These are phyloP conservation scores for Candida ulmi DNA, from an alignment of 805 yeast species.

Conservation along the genomic window DNA sequence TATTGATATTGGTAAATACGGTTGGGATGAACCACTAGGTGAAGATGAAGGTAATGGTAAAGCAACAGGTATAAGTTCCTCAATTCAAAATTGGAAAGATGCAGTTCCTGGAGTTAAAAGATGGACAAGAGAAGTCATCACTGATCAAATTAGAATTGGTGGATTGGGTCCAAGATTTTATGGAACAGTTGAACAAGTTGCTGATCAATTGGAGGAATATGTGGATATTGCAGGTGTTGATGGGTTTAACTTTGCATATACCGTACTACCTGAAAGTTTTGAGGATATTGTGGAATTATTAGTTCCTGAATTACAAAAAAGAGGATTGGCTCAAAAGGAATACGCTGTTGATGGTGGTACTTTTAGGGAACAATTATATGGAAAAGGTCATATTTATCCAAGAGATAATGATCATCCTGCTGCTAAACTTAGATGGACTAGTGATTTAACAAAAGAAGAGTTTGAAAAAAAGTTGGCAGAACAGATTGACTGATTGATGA, in stretches of 20 bases:
- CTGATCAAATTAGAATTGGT: constrained; percentile 22
- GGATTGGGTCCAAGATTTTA: constrained; percentile 12
- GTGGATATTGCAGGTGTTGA: constrained; percentile 34
- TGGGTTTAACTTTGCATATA: constrained; percentile 37
- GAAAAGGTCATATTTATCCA: too few relatives aligned
- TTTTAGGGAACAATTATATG: neutral
- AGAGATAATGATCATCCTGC: neutral
- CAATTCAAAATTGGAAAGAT: constrained; percentile 17
- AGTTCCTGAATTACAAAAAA: constrained; percentile 29
- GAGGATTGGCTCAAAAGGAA: constrained; percentile 16
- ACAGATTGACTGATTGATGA: too few relatives aligned
- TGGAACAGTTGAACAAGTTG: constrained; percentile 13
- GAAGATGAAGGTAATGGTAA: too few relatives aligned
- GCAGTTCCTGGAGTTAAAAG: constrained; percentile 16
- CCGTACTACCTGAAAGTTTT: constrained; percentile 32
- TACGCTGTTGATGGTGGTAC: neutral
- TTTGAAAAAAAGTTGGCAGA: neutral
- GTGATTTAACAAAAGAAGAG: neutral
- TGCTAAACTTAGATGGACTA: neutral
- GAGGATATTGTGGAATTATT: constrained; percentile 32
- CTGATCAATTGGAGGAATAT: constrained; percentile 35
- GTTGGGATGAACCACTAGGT: constrained; percentile 27
- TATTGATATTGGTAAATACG: constrained; percentile 29
- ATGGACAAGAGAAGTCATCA: constrained; percentile 18
- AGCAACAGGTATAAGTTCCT: constrained; percentile 17